phyloP scores from a whole-genome alignment of 2,329 filamentous ascomycete species.

The Helminthosporium solani region DNA sequence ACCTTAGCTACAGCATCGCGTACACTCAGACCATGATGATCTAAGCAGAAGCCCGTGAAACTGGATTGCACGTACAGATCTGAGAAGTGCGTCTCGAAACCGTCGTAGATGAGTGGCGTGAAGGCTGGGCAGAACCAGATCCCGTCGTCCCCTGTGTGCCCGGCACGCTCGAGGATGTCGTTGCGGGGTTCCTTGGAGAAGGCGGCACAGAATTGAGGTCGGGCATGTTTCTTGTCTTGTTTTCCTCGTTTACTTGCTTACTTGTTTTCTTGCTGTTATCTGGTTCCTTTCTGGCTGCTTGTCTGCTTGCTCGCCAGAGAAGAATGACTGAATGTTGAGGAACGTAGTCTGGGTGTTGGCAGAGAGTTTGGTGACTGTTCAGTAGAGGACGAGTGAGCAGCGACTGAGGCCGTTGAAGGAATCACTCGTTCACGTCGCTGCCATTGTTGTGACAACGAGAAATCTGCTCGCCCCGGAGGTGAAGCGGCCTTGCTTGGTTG shows the following conservation, averaged over 20 bases:
- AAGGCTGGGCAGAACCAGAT: conserved; percentile 33
- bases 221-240: conserved; percentile 6
- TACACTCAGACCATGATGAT: too few species aligned
- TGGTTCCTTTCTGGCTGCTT: too few species aligned
- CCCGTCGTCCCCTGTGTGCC: conserved; percentile 17
- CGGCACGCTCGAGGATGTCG: conserved; percentile 5
- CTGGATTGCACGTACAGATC: conserved; percentile 16
- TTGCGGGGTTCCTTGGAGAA: conserved; percentile 8
- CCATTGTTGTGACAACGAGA: conserved; percentile 15
- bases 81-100: conserved; percentile 45
- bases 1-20: too few species aligned
- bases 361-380: neutral
- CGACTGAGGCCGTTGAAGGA: conserved; percentile 1
- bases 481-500: conserved; percentile 1
- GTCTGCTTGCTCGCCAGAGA: neutral
- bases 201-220: conserved; percentile 12
- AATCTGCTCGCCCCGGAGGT: conserved; percentile 13
- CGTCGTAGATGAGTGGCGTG: conserved; percentile 39
- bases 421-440: conserved; percentile 10
- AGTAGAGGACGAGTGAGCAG: conserved; percentile 4
- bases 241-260: neutral
- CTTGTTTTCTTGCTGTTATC: too few species aligned
- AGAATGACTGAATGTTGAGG: neutral
- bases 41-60: neutral
- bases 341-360: neutral